phyloP scores from a whole-genome alignment of 345 rosid genomes.

The Populus deltoides region DNA sequence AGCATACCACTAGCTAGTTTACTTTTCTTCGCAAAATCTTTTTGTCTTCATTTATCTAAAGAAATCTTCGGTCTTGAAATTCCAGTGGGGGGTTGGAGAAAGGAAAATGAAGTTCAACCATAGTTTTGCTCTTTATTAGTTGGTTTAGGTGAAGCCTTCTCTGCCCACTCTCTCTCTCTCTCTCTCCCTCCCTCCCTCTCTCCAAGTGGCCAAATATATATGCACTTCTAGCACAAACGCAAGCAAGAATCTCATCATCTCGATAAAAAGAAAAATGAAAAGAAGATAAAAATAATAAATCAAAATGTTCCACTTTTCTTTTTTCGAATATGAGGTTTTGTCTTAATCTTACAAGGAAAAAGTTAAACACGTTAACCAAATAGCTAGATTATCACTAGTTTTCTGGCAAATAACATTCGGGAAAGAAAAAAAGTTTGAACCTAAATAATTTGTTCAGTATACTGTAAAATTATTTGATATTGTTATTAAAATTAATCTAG shows the following conservation, averaged over 20 bases:
- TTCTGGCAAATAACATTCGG: too few relatives aligned
- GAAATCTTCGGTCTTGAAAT: too few relatives aligned
- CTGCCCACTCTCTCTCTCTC: neutral
- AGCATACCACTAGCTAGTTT: neutral
- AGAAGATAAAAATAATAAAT: neutral
- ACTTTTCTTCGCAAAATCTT: neutral
- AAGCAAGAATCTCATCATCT: neutral
- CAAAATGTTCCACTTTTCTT: slow-evolving; percentile 1
- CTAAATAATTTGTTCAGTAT: too few relatives aligned
- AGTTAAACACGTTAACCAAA: too few relatives aligned
- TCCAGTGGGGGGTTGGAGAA: neutral
- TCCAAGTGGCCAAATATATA: neutral
- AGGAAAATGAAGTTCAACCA: neutral
- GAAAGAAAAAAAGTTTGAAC: too few relatives aligned
- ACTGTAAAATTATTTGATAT: too few relatives aligned
- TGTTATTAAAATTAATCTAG: too few relatives aligned
- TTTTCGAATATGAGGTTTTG: neutral
- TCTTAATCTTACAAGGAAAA: neutral
- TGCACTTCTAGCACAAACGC: neutral
- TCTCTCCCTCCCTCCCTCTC: neutral
- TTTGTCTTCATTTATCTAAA: neutral
- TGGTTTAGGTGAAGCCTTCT: slow-evolving; percentile 2
- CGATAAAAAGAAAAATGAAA: neutral
- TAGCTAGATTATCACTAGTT: too few relatives aligned
- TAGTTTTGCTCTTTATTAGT: neutral